phyloP scores from a whole-genome alignment of 192 early-diverging fungal genomes.

The Coemansia javaensis region DNA sequence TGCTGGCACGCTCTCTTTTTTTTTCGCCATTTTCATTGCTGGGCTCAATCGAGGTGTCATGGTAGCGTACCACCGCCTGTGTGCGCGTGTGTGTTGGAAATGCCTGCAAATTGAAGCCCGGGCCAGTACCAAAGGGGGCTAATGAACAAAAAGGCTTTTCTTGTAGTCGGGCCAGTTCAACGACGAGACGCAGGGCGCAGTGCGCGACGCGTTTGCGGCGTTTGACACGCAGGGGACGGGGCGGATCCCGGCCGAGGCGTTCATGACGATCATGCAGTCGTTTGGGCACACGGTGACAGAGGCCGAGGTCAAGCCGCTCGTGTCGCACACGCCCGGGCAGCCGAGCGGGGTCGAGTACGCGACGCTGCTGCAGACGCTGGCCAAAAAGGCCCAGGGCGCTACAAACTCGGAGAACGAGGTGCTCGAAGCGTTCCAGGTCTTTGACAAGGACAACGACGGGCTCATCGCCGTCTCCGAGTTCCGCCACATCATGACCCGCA shows the following conservation, averaged over 20 bases:
- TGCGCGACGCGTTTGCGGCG: conserved; percentile 71
- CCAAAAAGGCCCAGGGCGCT: conserved; percentile 67
- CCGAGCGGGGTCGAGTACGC: conserved; percentile 81
- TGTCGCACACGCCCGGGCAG: conserved; percentile 83
- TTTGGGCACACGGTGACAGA: conserved; percentile 88
- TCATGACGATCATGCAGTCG: conserved; percentile 85
- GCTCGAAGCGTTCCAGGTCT: conserved; percentile 83
- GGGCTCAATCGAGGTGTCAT: no score
- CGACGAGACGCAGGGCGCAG: conserved; percentile 1
- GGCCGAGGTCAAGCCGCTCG: conserved; percentile 88
- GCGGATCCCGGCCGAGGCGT: conserved; percentile 82
- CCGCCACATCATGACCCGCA: conserved; percentile 84
- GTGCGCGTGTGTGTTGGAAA: no score
- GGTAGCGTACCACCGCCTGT: no score
- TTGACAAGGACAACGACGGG: conserved; percentile 92
- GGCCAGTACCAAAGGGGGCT: no score
- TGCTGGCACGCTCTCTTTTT: no score
- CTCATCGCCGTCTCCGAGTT: conserved; percentile 87
- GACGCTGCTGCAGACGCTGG: conserved; percentile 90
- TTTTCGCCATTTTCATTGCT: no score
- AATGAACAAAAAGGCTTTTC: no score
- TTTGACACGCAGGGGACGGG: conserved; percentile 94
- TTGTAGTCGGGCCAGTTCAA: conserved; percentile 1
- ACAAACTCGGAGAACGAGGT: conserved; percentile 82
- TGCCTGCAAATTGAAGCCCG: no score